Base-by-base conservation (phyloP, 1,284 basidiomycete genomes). In the Taiwanofungus camphoratus region DNA sequence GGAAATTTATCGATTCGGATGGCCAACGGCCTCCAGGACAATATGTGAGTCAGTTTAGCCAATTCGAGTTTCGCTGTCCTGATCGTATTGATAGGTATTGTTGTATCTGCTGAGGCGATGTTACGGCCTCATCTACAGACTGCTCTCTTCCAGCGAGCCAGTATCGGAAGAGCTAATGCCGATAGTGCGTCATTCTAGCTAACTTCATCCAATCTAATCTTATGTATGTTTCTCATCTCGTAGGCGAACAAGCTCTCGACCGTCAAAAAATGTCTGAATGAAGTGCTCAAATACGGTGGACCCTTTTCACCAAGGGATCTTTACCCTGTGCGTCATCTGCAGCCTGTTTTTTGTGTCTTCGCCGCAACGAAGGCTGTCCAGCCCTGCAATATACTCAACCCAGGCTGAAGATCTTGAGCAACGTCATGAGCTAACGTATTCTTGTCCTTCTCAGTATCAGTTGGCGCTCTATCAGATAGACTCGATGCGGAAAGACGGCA, bases 151-250 rank as follows among this genome's bases (percentile, higher is more conserved):
- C n/a, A 93, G 90, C 44, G 95, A 98, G 67, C 96, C 96, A 0
- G 93, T 99, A n/a, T 96, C 92, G 0, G 94, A 97, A 63, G 94
- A 98, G 63, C 70, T 98, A 23, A 96, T 96, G 87, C 94, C 94
- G 5, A 81, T 97, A 46, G 95, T 95, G 65, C 53, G 83, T 57
- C 49, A 37, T 45, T 24, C 7, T 40, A 39, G 2, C 2, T 5
- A 30, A 5, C 16, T 11, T 16, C 38, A 8, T 24, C 16, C 31
- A 8, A 23, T 13, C 20, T 19, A 8, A 3, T 19, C 5, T 42
- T 24, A 27, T 34, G 19, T 19, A 26, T 3, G 26, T 31, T 36
- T 42, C 11, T 50, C 15, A 18, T 24, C 15, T 43, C 11, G 2
- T 52, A 92, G 90, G 90, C 92, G 6, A 95, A 95, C 70, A 95